Evolutionary conservation across 73 alveolate genomes (phyloP).

Genomic region (Durusdinium trenchii): DNA sequence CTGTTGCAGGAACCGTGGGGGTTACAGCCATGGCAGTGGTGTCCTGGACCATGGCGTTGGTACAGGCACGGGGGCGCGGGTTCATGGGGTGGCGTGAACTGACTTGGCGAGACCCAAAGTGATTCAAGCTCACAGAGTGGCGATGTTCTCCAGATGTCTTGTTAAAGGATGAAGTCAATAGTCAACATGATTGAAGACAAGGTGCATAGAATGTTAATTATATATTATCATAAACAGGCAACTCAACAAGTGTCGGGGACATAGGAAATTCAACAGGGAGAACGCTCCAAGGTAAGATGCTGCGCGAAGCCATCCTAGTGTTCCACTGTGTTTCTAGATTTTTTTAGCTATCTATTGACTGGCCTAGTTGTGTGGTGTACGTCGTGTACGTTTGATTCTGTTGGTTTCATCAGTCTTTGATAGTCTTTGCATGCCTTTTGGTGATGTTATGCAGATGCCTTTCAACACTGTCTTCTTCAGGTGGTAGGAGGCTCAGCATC

Average conservation of each 20-base stretch:
- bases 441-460: background rate
- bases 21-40: slow-evolving; percentile 18
- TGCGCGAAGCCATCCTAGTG: background rate
- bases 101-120: too few relatives aligned
- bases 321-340: background rate
- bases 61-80: too few relatives aligned
- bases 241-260: background rate
- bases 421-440: background rate
- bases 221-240: too few relatives aligned
- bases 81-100: too few relatives aligned
- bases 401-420: background rate
- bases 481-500: slow-evolving; percentile 83
- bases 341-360: background rate
- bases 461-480: background rate
- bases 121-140: too few relatives aligned
- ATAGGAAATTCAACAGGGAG: background rate
- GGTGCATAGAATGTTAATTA: too few relatives aligned
- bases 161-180: too few relatives aligned
- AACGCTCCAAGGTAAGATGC: background rate
- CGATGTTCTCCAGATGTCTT: too few relatives aligned
- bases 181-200: too few relatives aligned
- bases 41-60: slow-evolving; percentile 7
- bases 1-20: slow-evolving; percentile 7
- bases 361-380: background rate
- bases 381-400: background rate